These are phyloP conservation scores for Acer campestre DNA, from an alignment of 345 rosid genomes.

Conservation along the genomic window DNA sequence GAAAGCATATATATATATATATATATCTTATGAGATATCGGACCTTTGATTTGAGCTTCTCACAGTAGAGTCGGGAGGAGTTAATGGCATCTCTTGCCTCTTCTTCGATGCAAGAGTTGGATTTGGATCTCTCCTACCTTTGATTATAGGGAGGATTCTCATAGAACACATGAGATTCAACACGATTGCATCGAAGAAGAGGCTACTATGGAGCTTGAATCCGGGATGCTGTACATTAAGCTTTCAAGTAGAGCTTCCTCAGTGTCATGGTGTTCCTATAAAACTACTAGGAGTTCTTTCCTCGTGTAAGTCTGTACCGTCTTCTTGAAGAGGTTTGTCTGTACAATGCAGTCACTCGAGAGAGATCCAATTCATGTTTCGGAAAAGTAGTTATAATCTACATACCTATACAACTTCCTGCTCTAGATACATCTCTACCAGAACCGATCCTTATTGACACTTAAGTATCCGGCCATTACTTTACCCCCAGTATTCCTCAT, in stretches of 20 bases:
- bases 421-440: conserved; percentile 50
- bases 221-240: background rate
- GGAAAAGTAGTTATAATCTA: background rate
- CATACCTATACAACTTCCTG: background rate
- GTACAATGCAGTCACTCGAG: background rate
- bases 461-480: conserved; percentile 89
- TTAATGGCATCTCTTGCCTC: background rate
- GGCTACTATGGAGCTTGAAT: background rate
- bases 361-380: background rate
- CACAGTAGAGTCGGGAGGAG: background rate
- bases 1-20: background rate
- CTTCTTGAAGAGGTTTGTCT: background rate
- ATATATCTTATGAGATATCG: background rate
- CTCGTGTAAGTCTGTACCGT: background rate
- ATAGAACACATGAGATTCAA: background rate
- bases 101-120: background rate
- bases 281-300: background rate
- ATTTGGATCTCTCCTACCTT: too few relatives aligned
- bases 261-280: background rate
- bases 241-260: background rate
- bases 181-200: background rate
- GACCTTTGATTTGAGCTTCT: too few relatives aligned
- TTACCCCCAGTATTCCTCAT: conserved; percentile 98
- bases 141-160: background rate
- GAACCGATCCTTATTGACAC: conserved; percentile 91